Evolutionary conservation across 2,329 filamentous ascomycete genomes (phyloP), one percentile per base, ranked within the genome.

Genomic region (Cyphellophora europaea): DNA sequence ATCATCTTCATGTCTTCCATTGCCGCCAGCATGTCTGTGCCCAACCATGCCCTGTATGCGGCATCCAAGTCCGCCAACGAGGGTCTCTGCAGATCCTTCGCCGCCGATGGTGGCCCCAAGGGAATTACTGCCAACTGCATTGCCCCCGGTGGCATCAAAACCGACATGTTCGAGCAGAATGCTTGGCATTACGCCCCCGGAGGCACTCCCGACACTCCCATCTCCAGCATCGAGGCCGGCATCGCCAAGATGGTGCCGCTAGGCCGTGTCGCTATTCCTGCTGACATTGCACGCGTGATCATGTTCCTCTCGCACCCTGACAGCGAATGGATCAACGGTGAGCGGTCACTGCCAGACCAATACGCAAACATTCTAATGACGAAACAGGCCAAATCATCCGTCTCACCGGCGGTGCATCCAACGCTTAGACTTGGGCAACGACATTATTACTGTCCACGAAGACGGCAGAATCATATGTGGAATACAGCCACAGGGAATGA

Each of bases 141-240:
- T 30, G 79, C 79, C 2, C 79, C 79, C 2, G 79, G 79, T 37
- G 79, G 79, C 29, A 77, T 83, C 63, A 80, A 82, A 69, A 77
- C 69, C 28, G 82, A 86, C 57, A 86, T 86, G 81, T 86, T 80
- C 63, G 69, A 77, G 42, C 69, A 74, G 57, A 80, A 80, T 56
- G 69, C 75, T 15, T 79, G 74, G 74, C 71, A 75, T 53, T 78
- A 78, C 55, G 72, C 72, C 13, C 73, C 74, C 10, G 71, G 70
- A 40, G 71, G 68, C 36, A 60, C 62, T 49, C 62, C 67, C 18
- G 45, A 48, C 11, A 49, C 46, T 28, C 67, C 57, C 55, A 33
- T 65, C 60, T 65, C 69, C 33, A 64, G 61, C 35, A 76, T 77
- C 47, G 71, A 75, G 53, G 51, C 59, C 33, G 67, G 71, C 13